Evolutionary conservation across 148 eudicot species (phyloP), one percentile per base, ranked within the genome.

Genomic region (Persicaria tinctoria): DNA sequence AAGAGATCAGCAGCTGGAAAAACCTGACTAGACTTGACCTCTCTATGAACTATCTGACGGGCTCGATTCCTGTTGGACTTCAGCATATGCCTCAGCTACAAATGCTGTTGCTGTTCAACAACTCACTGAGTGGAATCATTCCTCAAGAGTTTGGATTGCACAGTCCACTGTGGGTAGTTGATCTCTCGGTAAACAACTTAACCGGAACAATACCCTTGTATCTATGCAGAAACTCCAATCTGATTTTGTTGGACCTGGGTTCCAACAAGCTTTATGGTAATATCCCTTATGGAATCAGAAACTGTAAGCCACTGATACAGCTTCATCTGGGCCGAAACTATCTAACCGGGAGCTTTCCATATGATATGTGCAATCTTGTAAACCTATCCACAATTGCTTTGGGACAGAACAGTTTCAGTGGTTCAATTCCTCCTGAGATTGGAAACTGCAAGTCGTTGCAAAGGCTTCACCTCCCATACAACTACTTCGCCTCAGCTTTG

Each of bases 361-460:
- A 77, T 74, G 80, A 81, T 5, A 41, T 81, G 23, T 84, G 86
- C 82, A 81, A 57, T 14, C 68, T 84, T 46, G 77, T 76, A n/a
- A 84, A 84, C 75, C 84, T 84, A 0, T 78, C 83, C 27, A 44
- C 86, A 5, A 59, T 84, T 77, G 86, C 78, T n/a, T 76, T 87
- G 70, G 79, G 81, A 27, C 53, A 57, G 23, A 87, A 87, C 71
- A 49, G 76, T 44, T 72, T 84, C 56, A 84, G 81, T 32, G 86
- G 86, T 18, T 70, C 82, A 12, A 86, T 84, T 47, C 84, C 85
- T 12, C 50, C 77, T 14, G 74, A 80, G 59, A 68, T 85, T 14
- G 81, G 85, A 8, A 66, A 78, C 11, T 85, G 86, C 73, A 79
- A 8, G 20, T 59, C 78, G 4, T 54, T 84, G 20, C 86, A 84